Evolutionary conservation across 345 rosid species (phyloP).

Genomic region (Brassica cretica): DNA sequence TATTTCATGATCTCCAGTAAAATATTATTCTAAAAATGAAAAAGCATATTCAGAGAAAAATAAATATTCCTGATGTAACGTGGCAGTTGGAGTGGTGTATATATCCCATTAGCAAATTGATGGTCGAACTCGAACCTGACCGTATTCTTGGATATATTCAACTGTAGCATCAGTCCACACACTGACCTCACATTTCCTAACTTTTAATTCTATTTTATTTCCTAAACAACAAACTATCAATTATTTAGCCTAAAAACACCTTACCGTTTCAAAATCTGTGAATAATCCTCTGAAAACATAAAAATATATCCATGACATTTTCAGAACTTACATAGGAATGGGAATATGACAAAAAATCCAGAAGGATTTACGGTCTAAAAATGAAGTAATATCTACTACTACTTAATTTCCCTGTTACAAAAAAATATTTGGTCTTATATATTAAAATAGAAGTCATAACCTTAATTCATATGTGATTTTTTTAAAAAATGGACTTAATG

Average conservation of each 20-base stretch:
- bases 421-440: too few species aligned
- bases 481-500: too few species aligned
- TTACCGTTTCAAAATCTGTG: not conserved
- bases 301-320: not conserved
- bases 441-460: too few species aligned
- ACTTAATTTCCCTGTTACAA: too few species aligned
- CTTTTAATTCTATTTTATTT: slow-evolving; percentile 30
- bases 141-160: slow-evolving; percentile 35
- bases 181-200: slow-evolving; percentile 36
- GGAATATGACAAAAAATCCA: not conserved
- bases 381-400: not conserved
- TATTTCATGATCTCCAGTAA: not conserved
- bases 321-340: not conserved
- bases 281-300: not conserved
- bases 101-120: slow-evolving; percentile 35
- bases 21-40: not conserved
- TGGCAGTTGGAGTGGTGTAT: slow-evolving; percentile 33
- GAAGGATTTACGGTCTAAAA: not conserved
- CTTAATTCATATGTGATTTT: too few species aligned
- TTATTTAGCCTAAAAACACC: not conserved
- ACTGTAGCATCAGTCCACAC: slow-evolving; percentile 40
- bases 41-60: not conserved
- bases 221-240: not conserved
- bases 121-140: slow-evolving; percentile 32
- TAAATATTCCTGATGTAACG: slow-evolving; percentile 35